Base-by-base conservation (phyloP, 345 rosid species). In the Trapa bicornis region DNA sequence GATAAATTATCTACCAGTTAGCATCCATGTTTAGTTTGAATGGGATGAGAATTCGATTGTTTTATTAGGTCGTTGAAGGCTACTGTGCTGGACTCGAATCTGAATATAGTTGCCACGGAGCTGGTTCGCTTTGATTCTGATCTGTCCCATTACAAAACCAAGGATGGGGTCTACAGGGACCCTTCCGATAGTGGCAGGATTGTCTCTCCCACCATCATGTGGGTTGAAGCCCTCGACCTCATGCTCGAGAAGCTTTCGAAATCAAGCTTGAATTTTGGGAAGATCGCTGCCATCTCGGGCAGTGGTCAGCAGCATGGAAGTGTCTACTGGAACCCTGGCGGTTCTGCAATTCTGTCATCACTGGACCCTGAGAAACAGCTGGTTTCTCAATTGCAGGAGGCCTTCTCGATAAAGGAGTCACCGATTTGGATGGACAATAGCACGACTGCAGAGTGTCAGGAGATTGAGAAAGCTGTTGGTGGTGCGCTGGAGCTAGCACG, bases 261-360 rank as follows among this genome's bases (percentile, higher is more conserved):
- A 12, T 76, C 91, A 0, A 73, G 77, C 64, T 74, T 94, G 72
- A 89, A 91, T 73, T 89, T 94, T 65, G 77, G 72, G 29, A 91
- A 86, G 70, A 71, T 94, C 35, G 72, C 77, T 38, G 95, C 99
- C n/a, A 69, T 94, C 65, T 94, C 99, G 0, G 96, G 97, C 11
- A 91, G 97, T 29, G 99, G 99, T 41, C 99, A 94, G 76, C 99
- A 94, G 47, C 99, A 94, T 48, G 99, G 96, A n/a, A 94, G 99
- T 56, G 87, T 94, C 66, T 94, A 91, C 67, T 94, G 99, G 97
- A 85, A 75, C 74, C 84, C 74, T 0, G 96, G 91, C 16, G 65
- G 88, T 80, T 79, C 86, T 39, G 65, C 73, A 16, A 61, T 82
- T 37, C 65, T 91, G 53, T 81, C 82, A 12, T 81, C 89, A 0